Evolutionary conservation across 2,329 filamentous ascomycete genomes (phyloP).

Genomic region (Colletotrichum sp.): DNA sequence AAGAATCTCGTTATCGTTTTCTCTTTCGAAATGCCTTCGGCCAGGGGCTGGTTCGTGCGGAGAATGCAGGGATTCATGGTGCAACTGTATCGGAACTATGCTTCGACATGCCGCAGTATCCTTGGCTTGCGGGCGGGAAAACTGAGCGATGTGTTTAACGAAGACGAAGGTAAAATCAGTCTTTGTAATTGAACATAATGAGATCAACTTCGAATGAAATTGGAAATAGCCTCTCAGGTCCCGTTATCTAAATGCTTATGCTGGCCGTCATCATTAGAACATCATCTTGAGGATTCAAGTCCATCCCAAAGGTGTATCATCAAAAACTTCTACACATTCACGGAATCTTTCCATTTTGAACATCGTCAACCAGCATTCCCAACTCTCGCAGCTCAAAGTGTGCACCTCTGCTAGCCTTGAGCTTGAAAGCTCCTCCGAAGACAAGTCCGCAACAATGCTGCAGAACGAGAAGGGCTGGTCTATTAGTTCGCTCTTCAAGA

Average conservation of each 20-base stretch:
- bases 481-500: neutral
- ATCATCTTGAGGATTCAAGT: neutral
- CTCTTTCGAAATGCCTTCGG: neutral
- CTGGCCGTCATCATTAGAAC: neutral
- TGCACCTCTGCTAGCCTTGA: neutral
- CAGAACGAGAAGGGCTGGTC: neutral
- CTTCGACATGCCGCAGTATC: neutral
- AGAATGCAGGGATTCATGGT: neutral
- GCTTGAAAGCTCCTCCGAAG: neutral
- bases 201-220: neutral
- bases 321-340: neutral
- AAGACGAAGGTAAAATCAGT: neutral
- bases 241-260: neutral
- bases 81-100: neutral
- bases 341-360: neutral
- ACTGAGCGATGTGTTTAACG: neutral
- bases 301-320: neutral
- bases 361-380: neutral
- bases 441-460: neutral
- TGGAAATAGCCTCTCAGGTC: neutral
- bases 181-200: neutral
- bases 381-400: neutral
- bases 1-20: conserved; percentile 1
- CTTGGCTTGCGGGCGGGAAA: neutral
- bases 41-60: neutral